phyloP scores from a whole-genome alignment of 352 stramenopile species.

The Globisporangium alternatum region DNA sequence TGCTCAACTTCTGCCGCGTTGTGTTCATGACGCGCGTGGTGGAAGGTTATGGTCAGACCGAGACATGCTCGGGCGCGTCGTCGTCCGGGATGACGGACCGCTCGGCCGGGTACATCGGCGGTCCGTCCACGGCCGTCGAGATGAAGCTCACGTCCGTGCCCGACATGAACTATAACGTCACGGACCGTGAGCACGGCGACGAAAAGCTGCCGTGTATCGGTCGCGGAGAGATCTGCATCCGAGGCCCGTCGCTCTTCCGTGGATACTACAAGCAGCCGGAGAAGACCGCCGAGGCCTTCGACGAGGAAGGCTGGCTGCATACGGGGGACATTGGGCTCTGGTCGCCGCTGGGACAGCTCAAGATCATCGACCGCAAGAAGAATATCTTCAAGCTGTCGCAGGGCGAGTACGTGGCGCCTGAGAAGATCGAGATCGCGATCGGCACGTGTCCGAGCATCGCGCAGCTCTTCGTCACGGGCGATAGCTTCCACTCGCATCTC shows the following conservation, averaged over 20 bases:
- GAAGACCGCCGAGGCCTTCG: conserved; percentile 90
- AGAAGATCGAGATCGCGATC: conserved; percentile 97
- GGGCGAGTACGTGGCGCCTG: conserved; percentile 96
- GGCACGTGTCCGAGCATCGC: conserved; percentile 88
- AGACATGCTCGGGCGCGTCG: conserved; percentile 89
- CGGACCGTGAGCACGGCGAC: conserved; percentile 57
- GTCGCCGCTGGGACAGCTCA: conserved; percentile 89
- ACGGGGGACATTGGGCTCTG: conserved; percentile 96
- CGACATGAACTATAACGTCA: conserved; percentile 95
- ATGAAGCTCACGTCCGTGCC: conserved; percentile 95
- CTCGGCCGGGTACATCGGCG: conserved; percentile 90
- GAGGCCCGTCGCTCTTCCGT: conserved; percentile 81
- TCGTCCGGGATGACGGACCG: conserved; percentile 38
- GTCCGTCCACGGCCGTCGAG: conserved; percentile 81
- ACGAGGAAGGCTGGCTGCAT: conserved; percentile 94
- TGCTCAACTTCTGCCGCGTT: conserved; percentile 94
- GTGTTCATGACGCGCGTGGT: conserved; percentile 84
- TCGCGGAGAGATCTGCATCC: conserved; percentile 67
- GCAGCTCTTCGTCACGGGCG: conserved; percentile 95
- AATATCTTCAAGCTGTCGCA: conserved; percentile 95
- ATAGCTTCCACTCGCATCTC: conserved; percentile 94
- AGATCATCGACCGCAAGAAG: conserved; percentile 92
- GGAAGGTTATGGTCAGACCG: conserved; percentile 96
- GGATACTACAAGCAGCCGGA: conserved; percentile 96
- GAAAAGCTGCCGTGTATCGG: conserved; percentile 38